A percentile compares a stretch with the other conserved stretches of the same genome.
phyloP scores from a whole-genome alignment of 805 yeast genomes.

The Starmerella kuoi region DNA sequence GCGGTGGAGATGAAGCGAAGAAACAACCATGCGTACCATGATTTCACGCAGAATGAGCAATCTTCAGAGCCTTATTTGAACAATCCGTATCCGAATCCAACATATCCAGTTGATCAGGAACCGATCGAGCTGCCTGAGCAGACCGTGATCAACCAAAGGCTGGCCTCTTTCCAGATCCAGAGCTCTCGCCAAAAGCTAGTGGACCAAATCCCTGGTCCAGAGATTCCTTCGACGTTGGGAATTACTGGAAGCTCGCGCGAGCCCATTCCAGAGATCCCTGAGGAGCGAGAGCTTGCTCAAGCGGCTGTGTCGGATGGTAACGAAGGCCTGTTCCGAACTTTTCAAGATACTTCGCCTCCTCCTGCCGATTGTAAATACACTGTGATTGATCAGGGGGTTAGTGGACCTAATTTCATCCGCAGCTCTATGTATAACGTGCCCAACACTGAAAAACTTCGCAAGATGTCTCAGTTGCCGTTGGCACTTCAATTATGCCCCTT shows the following conservation, averaged over 20 bases:
- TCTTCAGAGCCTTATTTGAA: neutral
- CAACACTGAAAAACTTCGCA: constrained; percentile 52
- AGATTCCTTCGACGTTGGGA: constrained; percentile 13
- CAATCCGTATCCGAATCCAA: neutral
- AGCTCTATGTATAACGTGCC: constrained; percentile 78
- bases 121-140: constrained; percentile 4
- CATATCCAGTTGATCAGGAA: neutral
- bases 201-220: constrained; percentile 11
- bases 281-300: constrained; percentile 22
- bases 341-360: constrained; percentile 74
- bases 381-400: constrained; percentile 70
- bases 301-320: constrained; percentile 26
- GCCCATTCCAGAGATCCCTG: constrained; percentile 22
- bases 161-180: constrained; percentile 5
- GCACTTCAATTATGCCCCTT: constrained; percentile 77
- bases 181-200: constrained; percentile 1
- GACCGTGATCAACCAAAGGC: constrained; percentile 6
- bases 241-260: constrained; percentile 17
- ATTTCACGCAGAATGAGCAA: constrained; percentile 4
- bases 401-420: constrained; percentile 69
- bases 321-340: constrained; percentile 48
- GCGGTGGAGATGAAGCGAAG: constrained; percentile 9
- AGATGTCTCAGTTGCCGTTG: constrained; percentile 62
- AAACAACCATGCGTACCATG: constrained; percentile 19
- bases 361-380: constrained; percentile 58